Conservation (phyloP, 1,139 yeast genomes). For the Keqinozyma sinolaborantium region DNA sequence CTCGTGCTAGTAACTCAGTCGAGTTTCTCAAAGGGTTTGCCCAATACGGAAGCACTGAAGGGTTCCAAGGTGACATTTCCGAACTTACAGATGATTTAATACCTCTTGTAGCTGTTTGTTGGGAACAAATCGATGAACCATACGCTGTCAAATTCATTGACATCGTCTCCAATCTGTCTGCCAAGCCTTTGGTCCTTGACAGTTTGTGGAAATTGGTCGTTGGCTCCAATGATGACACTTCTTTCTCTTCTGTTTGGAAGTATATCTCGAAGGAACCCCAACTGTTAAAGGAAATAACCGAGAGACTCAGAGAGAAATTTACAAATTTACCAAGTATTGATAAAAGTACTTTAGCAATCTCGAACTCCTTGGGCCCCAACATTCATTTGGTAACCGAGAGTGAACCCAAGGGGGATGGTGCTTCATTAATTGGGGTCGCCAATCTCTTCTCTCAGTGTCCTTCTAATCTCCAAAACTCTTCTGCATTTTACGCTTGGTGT, state of each 20-base stretch:
- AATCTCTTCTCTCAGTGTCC: slow-evolving; percentile 2
- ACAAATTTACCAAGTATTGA: slow-evolving; percentile 7
- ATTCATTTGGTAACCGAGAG: slow-evolving; percentile 26
- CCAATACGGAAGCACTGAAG: neutral
- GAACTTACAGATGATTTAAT: neutral
- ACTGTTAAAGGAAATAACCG: slow-evolving; percentile 10
- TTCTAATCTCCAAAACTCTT: neutral
- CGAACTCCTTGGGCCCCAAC: slow-evolving; percentile 43
- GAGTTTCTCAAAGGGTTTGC: neutral
- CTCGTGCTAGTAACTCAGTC: slow-evolving; percentile 3
- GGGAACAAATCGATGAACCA: neutral
- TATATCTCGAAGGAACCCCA: slow-evolving; percentile 7
- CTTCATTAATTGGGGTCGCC: slow-evolving; percentile 6
- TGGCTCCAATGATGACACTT: slow-evolving; percentile 7
- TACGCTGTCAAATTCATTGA: slow-evolving; percentile 2
- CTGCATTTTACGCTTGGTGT: slow-evolving; percentile 5
- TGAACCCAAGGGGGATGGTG: slow-evolving; percentile 2
- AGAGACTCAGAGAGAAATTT: slow-evolving; percentile 10
- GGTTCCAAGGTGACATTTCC: neutral
- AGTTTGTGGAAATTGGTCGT: slow-evolving; percentile 16
- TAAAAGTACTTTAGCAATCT: slow-evolving; percentile 29
- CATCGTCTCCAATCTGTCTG: slow-evolving; percentile 2
- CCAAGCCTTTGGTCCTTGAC: slow-evolving; percentile 4
- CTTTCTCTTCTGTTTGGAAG: slow-evolving; percentile 14
- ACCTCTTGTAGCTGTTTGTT: neutral